Percentiles rank a stretch among this genome's conserved stretches.
phyloP scores from a whole-genome alignment of 1,284 basidiomycete genomes.

The Fomitiporia mediterranea region DNA sequence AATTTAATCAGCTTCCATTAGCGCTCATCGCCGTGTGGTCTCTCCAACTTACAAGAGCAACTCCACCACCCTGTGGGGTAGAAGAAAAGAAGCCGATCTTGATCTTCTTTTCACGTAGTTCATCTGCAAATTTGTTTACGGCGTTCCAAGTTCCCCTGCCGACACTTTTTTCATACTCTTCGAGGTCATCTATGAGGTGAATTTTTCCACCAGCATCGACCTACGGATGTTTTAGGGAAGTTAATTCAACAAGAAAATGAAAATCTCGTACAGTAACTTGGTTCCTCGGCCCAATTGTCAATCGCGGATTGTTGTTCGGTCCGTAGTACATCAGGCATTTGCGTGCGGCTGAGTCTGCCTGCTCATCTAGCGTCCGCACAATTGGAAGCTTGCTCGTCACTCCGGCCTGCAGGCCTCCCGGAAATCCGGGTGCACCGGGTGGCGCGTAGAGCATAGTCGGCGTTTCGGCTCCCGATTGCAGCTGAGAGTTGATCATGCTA shows the following conservation, averaged over 20 bases:
- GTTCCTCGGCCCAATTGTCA: conserved; percentile 73
- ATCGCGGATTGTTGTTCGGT: conserved; percentile 73
- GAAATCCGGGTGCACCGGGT: conserved; percentile 34
- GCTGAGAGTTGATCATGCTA: conserved; percentile 43
- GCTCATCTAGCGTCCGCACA: conserved; percentile 71
- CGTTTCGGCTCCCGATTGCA: conserved; percentile 68
- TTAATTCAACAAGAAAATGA: background rate
- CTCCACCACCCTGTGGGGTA: conserved; percentile 88
- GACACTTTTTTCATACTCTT: conserved; percentile 64
- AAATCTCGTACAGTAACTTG: conserved; percentile 51
- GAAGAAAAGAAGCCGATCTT: conserved; percentile 89
- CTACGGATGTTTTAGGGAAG: background rate
- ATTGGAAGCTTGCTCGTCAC: conserved; percentile 61
- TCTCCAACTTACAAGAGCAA: conserved; percentile 62
- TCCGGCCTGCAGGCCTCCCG: conserved; percentile 40
- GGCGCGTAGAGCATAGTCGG: conserved; percentile 61
- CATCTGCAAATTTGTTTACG: conserved; percentile 73
- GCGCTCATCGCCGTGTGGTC: background rate
- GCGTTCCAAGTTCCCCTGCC: conserved; percentile 70
- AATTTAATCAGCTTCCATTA: conserved; percentile 6
- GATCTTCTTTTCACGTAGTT: conserved; percentile 75
- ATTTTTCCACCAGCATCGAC: conserved; percentile 75
- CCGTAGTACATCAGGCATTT: conserved; percentile 79
- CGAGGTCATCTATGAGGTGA: conserved; percentile 72
- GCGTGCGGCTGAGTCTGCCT: conserved; percentile 77